Percentiles rank a stretch among this genome's conserved stretches.
Conservation (phyloP, 106 monocot genomes). For the Dendrobium officinale region DNA sequence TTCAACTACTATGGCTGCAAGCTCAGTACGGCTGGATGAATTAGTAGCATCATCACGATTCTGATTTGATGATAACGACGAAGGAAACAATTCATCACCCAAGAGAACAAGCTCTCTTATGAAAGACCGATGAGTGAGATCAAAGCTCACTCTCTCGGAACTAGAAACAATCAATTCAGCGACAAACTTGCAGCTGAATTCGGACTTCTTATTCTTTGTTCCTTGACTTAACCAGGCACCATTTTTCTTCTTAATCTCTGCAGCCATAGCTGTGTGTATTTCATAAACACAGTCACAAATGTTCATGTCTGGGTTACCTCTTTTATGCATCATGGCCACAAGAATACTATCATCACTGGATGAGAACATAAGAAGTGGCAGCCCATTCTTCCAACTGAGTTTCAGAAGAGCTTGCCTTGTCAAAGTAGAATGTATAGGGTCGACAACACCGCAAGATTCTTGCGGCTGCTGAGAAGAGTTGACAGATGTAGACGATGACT, state of each 20-base stretch:
- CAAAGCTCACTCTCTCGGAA: constrained; percentile 4
- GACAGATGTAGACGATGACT: neutral
- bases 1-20: constrained; percentile 52
- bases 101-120: constrained; percentile 56
- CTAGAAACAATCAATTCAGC: constrained; percentile 63
- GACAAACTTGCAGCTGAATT: constrained; percentile 43
- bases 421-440: constrained; percentile 1
- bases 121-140: constrained; percentile 10
- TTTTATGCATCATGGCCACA: constrained; percentile 55
- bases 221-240: constrained; percentile 51
- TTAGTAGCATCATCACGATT: neutral
- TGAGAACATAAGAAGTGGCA: constrained; percentile 74
- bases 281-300: constrained; percentile 45
- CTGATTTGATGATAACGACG: neutral
- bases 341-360: constrained; percentile 58
- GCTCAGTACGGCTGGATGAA: constrained; percentile 20
- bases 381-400: constrained; percentile 76
- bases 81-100: constrained; percentile 35
- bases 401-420: constrained; percentile 65
- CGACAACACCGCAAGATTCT: neutral
- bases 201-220: constrained; percentile 50
- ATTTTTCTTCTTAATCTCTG: constrained; percentile 66
- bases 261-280: constrained; percentile 51
- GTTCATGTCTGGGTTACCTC: constrained; percentile 13
- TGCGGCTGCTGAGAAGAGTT: neutral